Evolutionary conservation across 2,329 filamentous ascomycete genomes (phyloP).

Genomic region (Phaeosphaeriaceae sp.): DNA sequence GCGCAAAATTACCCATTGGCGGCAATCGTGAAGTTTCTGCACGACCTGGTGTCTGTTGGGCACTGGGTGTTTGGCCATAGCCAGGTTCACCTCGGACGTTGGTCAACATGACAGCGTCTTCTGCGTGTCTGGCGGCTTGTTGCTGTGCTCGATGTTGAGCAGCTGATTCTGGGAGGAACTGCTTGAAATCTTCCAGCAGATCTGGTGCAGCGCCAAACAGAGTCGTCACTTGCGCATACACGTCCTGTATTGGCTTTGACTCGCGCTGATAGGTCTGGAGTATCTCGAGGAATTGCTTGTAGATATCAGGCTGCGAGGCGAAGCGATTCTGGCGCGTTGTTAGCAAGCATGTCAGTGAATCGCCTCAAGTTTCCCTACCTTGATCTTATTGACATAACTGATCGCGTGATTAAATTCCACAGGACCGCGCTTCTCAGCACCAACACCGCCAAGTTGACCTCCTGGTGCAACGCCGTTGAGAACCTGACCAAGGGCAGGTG

Average conservation of each 20-base stretch:
- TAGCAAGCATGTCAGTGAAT: constrained; percentile 11
- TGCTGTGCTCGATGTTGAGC: constrained; percentile 65
- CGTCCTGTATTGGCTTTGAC: constrained; percentile 97
- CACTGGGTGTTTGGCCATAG: constrained; percentile 52
- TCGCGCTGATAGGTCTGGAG: constrained; percentile 97
- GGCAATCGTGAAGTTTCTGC: constrained; percentile 68
- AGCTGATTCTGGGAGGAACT: constrained; percentile 92
- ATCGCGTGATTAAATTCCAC: constrained; percentile 99
- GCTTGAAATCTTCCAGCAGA: constrained; percentile 96
- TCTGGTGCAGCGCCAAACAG: constrained; percentile 94
- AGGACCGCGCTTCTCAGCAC: constrained; percentile 81
- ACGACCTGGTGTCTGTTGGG: constrained; percentile 57
- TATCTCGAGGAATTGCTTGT: constrained; percentile 98
- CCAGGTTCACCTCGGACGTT: constrained; percentile 65
- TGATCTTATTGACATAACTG: constrained; percentile 99
- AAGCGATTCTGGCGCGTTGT: constrained; percentile 79
- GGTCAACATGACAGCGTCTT: constrained; percentile 73
- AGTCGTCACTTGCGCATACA: constrained; percentile 94
- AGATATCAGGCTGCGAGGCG: constrained; percentile 94
- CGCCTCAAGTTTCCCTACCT: constrained; percentile 65
- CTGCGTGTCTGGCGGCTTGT: constrained; percentile 68
- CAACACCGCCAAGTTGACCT: constrained; percentile 63
- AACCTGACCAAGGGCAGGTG: constrained; percentile 63
- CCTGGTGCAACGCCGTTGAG: constrained; percentile 68
- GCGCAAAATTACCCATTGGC: constrained; percentile 93